Conservation (phyloP, 768 basidiomycete species). For the Boletellus sp. region DNA sequence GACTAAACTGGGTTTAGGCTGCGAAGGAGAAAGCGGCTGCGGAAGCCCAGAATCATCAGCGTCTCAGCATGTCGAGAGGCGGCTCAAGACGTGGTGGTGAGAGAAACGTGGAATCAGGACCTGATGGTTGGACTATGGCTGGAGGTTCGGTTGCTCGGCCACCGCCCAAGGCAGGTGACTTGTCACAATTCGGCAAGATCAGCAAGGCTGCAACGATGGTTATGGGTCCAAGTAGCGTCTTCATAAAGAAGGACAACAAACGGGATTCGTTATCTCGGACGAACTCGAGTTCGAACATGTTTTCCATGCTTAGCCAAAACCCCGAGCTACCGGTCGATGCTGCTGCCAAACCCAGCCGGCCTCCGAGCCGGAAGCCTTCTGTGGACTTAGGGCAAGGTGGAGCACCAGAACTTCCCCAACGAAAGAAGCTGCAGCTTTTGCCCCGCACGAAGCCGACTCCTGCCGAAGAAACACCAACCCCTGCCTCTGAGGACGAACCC, state of each 20-base stretch:
- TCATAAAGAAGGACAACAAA: slow-evolving; percentile 69
- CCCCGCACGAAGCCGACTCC: slow-evolving; percentile 70
- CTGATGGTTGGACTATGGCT: slow-evolving; percentile 88
- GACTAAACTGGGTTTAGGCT: slow-evolving; percentile 42
- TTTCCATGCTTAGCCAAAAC: slow-evolving; percentile 74
- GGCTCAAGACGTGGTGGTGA: slow-evolving; percentile 86
- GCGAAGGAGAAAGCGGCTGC: slow-evolving; percentile 75
- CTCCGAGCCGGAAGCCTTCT: slow-evolving; percentile 48
- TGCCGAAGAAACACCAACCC: slow-evolving; percentile 43
- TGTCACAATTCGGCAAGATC: slow-evolving; percentile 88
- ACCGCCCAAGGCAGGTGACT: slow-evolving; percentile 77
- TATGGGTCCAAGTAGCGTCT: slow-evolving; percentile 85
- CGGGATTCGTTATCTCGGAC: slow-evolving; percentile 75
- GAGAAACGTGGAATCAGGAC: slow-evolving; percentile 56
- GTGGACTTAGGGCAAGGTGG: slow-evolving; percentile 46
- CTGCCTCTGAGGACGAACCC: slow-evolving; percentile 48
- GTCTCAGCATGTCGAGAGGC: slow-evolving; percentile 81
- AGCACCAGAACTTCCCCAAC: slow-evolving; percentile 49
- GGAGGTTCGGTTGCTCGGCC: slow-evolving; percentile 49
- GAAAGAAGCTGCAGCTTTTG: slow-evolving; percentile 68
- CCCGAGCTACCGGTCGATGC: slow-evolving; percentile 53
- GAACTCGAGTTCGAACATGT: slow-evolving; percentile 83
- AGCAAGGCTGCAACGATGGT: slow-evolving; percentile 63
- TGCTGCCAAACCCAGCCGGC: slow-evolving; percentile 48
- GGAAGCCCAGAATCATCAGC: slow-evolving; percentile 56